Evolutionary conservation across 2,329 filamentous ascomycete genomes (phyloP).

Genomic region (Trichophyton benhamiae): DNA sequence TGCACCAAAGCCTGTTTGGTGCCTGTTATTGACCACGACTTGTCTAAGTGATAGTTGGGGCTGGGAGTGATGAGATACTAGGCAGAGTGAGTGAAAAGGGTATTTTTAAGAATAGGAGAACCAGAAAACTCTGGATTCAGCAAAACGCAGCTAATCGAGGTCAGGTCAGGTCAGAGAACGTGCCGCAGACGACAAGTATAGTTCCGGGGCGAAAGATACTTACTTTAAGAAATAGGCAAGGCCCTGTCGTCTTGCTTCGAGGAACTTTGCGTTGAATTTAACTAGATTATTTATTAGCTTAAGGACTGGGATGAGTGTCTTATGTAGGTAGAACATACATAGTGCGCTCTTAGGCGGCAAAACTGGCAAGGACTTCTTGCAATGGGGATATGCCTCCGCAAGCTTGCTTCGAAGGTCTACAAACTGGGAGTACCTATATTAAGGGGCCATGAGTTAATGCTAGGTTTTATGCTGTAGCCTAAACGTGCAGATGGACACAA

Average conservation of each 20-base stretch:
- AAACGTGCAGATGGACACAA: slow-evolving; percentile 6
- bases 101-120: slow-evolving; percentile 82
- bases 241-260: slow-evolving; percentile 70
- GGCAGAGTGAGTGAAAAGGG: slow-evolving; percentile 48
- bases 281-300: slow-evolving; percentile 25
- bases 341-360: slow-evolving; percentile 86
- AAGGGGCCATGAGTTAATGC: neutral
- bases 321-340: slow-evolving; percentile 42
- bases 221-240: slow-evolving; percentile 91
- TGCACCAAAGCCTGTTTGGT: neutral
- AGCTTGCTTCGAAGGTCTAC: slow-evolving; percentile 66
- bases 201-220: slow-evolving; percentile 23
- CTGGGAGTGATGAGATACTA: slow-evolving; percentile 3
- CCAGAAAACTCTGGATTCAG: slow-evolving; percentile 88
- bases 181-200: neutral
- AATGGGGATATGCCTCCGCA: slow-evolving; percentile 68
- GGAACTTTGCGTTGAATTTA: slow-evolving; percentile 66
- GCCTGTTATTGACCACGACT: neutral
- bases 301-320: slow-evolving; percentile 7
- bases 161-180: neutral
- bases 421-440: slow-evolving; percentile 73
- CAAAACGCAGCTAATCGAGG: slow-evolving; percentile 59
- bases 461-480: slow-evolving; percentile 10
- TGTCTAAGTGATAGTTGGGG: neutral
- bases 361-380: slow-evolving; percentile 71